Conservation (phyloP, 345 rosid species). For the Citrus hindsii region DNA sequence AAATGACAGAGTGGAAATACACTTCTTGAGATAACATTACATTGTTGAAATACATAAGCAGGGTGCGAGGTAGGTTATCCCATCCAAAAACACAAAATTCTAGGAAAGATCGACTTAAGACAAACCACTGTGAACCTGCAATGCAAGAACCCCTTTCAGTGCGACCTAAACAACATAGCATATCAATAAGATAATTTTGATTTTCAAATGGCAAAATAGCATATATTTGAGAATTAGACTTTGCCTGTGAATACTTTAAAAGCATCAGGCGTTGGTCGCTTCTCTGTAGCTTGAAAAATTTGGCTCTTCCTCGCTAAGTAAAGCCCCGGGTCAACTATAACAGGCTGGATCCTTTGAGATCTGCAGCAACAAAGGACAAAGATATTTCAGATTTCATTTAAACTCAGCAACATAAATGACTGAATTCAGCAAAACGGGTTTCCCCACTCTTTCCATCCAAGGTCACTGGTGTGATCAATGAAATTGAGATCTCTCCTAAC, state of each 20-base stretch:
- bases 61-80: conserved; percentile 87
- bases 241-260: conserved; percentile 92
- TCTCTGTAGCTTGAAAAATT: conserved; percentile 83
- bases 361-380: conserved; percentile 38
- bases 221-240: conserved; percentile 11
- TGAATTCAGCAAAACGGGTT: conserved; percentile 6
- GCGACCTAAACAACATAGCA: conserved; percentile 14
- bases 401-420: neutral
- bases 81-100: conserved; percentile 93
- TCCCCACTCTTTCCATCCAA: conserved; percentile 98
- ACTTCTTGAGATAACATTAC: conserved; percentile 80
- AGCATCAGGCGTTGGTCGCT: conserved; percentile 72
- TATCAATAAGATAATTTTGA: neutral
- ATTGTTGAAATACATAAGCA: conserved; percentile 94
- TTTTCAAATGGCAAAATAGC: neutral
- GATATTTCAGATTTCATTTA: conserved; percentile 9
- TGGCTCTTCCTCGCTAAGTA: conserved; percentile 87
- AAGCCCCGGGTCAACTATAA: conserved; percentile 86
- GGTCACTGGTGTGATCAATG: conserved; percentile 91
- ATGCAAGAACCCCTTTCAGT: conserved; percentile 8
- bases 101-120: conserved; percentile 76
- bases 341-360: conserved; percentile 74
- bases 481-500: conserved; percentile 81
- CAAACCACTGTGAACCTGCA: conserved; percentile 93
- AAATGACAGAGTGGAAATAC: conserved; percentile 87